Evolutionary conservation across 2,329 filamentous ascomycete species (phyloP), one percentile per base, ranked within the genome.

Genomic region (Claviceps cyperi): DNA sequence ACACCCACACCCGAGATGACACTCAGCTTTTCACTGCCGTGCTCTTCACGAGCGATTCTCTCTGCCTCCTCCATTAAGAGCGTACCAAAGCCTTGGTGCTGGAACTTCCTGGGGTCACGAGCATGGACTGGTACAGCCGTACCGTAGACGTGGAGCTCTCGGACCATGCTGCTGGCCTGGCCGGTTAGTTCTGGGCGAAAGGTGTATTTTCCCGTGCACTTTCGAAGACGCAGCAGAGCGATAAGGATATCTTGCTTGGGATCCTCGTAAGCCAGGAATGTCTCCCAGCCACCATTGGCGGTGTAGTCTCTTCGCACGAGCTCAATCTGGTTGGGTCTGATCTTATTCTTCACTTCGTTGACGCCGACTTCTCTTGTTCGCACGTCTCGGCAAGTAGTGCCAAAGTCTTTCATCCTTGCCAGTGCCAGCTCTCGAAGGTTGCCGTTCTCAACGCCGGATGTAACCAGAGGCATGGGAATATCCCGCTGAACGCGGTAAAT

Each of bases 401-500:
- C 94, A 58, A 98, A 97, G 64, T 98, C 92, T 67, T 96, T 96
- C 94, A 98, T 98, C 21, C 92, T 78, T n/a, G 90, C 89, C 50
- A 98, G 72, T 0, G 92, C 91, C 46, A 98, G 73, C 66, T 98
- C 92, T 54, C 92, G 82, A 39, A 98, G 72, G 63, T 98, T 98
- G 53, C 92, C 92, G 59, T 98, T 98, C 69, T 98, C 92, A 0
- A 98, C 92, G 40, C 92, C 92, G 0, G 91, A 94, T 0, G 92
- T 97, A n/a, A 98, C 94, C 22, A 98, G 76, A 0, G 92, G 92
- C 92, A 98, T 98, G n/a, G 92, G 92, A 52, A 98, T 98, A 68
- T 98, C 92, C 64, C 92, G 82, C 71, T 98, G 92, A 0, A 98
- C 92, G 53, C 92, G 88, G 71, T 98, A 98, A 61, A 98, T 98